These are phyloP conservation scores for Aspergillus cristatus DNA, from an alignment of 495 filamentous ascomycete genomes.

Conservation along the genomic window DNA sequence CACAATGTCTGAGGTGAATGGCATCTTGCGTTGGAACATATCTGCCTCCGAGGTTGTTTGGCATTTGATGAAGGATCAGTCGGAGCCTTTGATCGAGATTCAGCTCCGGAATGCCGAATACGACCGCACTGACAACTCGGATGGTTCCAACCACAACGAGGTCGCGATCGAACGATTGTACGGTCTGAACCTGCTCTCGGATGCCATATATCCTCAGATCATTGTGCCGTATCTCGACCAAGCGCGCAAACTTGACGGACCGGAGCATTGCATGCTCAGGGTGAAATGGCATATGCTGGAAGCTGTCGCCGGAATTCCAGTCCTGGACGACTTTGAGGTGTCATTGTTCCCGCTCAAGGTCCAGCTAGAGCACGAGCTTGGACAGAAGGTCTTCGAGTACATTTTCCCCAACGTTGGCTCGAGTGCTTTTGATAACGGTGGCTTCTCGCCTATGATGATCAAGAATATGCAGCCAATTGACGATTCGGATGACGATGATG, in stretches of 20 bases:
- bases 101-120: conserved; percentile 83
- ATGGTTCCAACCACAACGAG: conserved; percentile 90
- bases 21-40: conserved; percentile 81
- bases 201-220: conserved; percentile 93
- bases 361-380: conserved; percentile 87
- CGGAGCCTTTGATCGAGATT: conserved; percentile 87
- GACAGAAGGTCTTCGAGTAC: conserved; percentile 93
- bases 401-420: conserved; percentile 78
- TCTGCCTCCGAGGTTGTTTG: conserved; percentile 88
- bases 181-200: conserved; percentile 78
- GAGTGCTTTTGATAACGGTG: conserved; percentile 49
- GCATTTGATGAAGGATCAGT: conserved; percentile 81
- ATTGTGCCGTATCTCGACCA: conserved; percentile 78
- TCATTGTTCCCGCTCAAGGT: conserved; percentile 87
- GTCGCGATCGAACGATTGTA: conserved; percentile 77
- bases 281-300: conserved; percentile 98
- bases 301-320: conserved; percentile 93
- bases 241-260: conserved; percentile 38
- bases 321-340: conserved; percentile 95
- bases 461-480: conserved; percentile 59
- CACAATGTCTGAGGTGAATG: conserved; percentile 55
- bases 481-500: conserved; percentile 43
- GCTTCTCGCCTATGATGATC: conserved; percentile 73
- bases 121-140: conserved; percentile 88
- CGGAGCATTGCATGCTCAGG: conserved; percentile 68